Evolutionary conservation across 2,329 filamentous ascomycete species (phyloP), one percentile per base, ranked within the genome.

Genomic region (Pestalotiopsis sp.): DNA sequence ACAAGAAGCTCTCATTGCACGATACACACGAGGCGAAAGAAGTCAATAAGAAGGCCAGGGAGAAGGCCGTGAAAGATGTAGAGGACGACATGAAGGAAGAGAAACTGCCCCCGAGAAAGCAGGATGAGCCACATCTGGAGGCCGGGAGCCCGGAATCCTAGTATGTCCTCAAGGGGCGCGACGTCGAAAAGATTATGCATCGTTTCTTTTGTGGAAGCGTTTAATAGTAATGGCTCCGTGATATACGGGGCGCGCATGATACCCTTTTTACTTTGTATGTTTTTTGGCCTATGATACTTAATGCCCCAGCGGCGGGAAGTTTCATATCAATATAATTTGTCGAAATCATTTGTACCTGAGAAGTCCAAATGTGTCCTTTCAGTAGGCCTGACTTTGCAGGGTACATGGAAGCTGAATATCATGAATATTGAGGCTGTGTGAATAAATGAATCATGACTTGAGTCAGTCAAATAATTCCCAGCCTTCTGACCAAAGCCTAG

Each of bases 41-140:
- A 17, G 39, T 62, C 10, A 20, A 66, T 1, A 39, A 66, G 4
- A 56, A 62, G 26, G 65, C 65, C 2, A 55, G 48, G 58, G 22
- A 52, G 17, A 66, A 62, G 24, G 65, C 65, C 22, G 39, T 11
- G 14, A 44, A 56, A 40, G 65, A 22, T 26, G 65, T 66, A 6
- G 24, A 62, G 20, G 57, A 66, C n/a, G 65, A 66, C 22, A 17
- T 66, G 20, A 14, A 52, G 39, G 24, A n/a, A n/a, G 39, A 62
- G 20, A 56, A 30, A 3, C 20, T 62, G 7, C 65, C 57, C 7
- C 57, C 57, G 5, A 30, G 11, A 11, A 66, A 14, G 13, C 57
- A 61, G 22, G 57, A 66, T 7, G 39, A 30, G 22, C 10, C 65
- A n/a, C 65, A 57, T 58, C 64, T 66, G 30, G 22, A 24, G 9